Evolutionary conservation across 495 filamentous ascomycete species (phyloP).

Genomic region (Lasiosphaeriaceae sp.): DNA sequence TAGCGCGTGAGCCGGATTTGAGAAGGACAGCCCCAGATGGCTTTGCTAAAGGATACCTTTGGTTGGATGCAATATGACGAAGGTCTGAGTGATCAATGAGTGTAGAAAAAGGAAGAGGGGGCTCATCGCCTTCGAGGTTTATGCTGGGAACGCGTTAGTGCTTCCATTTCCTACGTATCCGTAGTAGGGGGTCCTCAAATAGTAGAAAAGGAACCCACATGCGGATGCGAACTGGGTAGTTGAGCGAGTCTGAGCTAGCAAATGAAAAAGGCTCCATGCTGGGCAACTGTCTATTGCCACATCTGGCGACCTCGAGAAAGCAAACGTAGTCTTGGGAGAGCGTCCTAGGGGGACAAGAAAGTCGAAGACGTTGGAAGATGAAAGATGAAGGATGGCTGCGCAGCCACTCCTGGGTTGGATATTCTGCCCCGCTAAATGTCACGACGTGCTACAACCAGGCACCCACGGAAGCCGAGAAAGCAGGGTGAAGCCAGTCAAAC

Average conservation of each 20-base stretch:
- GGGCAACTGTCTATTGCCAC: background rate
- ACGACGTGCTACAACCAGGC: too few species aligned
- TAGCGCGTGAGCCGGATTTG: slow-evolving; percentile 5
- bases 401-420: too few species aligned
- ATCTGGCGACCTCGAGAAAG: background rate
- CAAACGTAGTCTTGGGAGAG: background rate
- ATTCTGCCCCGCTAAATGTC: too few species aligned
- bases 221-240: slow-evolving; percentile 75
- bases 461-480: too few species aligned
- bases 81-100: slow-evolving; percentile 74
- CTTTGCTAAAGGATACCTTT: slow-evolving; percentile 14
- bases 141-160: slow-evolving; percentile 37
- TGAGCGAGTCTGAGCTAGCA: slow-evolving; percentile 74
- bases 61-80: slow-evolving; percentile 77
- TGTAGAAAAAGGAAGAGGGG: slow-evolving; percentile 71
- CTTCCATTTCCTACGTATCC: too few species aligned
- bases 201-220: slow-evolving; percentile 39
- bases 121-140: slow-evolving; percentile 81
- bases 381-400: too few species aligned
- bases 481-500: too few species aligned
- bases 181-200: too few species aligned
- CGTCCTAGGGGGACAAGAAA: too few species aligned
- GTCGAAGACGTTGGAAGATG: too few species aligned
- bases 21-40: background rate
- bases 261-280: slow-evolving; percentile 93